These are phyloP conservation scores for Cardamine resedifolia DNA, from an alignment of 345 rosid genomes.

Conservation along the genomic window DNA sequence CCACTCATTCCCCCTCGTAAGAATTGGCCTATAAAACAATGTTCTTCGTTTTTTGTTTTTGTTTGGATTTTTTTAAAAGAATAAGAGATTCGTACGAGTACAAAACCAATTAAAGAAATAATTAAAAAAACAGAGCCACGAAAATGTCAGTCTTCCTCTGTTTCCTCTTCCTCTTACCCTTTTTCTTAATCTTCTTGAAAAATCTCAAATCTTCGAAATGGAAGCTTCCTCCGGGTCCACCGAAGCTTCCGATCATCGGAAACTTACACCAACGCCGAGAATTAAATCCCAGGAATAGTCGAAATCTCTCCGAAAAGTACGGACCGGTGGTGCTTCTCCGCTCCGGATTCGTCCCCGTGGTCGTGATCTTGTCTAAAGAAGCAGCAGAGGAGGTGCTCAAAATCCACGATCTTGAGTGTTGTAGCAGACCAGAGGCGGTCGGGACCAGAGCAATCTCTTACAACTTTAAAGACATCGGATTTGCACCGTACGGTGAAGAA, in stretches of 20 bases:
- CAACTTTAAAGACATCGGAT: constrained; percentile 32
- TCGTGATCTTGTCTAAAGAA: constrained; percentile 25
- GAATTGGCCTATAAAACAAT: no score
- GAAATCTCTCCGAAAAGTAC: constrained; percentile 10
- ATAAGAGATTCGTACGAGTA: no score
- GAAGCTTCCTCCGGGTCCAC: constrained; percentile 43
- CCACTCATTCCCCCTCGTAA: no score
- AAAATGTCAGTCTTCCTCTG: constrained; percentile 27
- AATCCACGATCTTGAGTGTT: constrained; percentile 32
- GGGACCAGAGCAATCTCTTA: constrained; percentile 27
- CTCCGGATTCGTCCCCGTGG: constrained; percentile 1
- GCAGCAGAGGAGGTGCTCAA: constrained; percentile 35
- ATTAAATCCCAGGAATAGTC: not conserved
- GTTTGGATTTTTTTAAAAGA: no score
- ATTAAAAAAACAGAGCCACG: not conserved
- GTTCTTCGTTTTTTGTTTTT: no score
- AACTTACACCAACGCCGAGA: constrained; percentile 38
- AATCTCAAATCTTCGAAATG: not conserved
- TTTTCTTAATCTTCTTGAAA: constrained; percentile 14
- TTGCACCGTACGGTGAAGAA: constrained; percentile 39
- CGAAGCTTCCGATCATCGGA: constrained; percentile 46
- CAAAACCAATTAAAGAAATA: not conserved
- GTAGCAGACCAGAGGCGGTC: constrained; percentile 25
- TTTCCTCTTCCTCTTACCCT: constrained; percentile 3
- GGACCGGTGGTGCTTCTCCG: constrained; percentile 33